Base-by-base conservation (phyloP, 2,329 filamentous ascomycete species). In the Diaporthe vaccinii region DNA sequence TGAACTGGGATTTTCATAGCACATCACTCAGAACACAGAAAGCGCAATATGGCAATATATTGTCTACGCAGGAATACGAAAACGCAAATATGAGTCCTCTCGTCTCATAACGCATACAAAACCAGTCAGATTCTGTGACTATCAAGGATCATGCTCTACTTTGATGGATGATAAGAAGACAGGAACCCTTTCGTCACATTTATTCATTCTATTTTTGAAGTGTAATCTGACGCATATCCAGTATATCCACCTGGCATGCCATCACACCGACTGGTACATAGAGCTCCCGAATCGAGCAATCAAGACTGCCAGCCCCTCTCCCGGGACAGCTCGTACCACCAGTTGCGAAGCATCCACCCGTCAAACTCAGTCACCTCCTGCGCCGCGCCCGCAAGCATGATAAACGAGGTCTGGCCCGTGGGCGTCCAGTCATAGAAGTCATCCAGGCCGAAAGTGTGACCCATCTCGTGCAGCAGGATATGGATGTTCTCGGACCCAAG, bases 301-400 rank as follows among this genome's bases (percentile, higher is more conserved):
- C 28, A 49, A n/a, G 62, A 68, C 31, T 68, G 46, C 62, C 62
- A 68, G 46, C 44, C 44, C 62, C 62, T 68, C 1, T 53, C 22
- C 3, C 62, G 62, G 28, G 62, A 68, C 22, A 68, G 44, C 31
- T 68, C 62, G 2, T 68, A 81, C 85, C 85, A 88, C 85, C 85
- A 88, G 78, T 88, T 85, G 2, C 86, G 79, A 57, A 85, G 79
- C 86, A 88, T 88, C 86, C 86, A 88, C 20, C 84, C 85, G 72
- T 88, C 86, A 65, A 88, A 88, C 57, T 88, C 86, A 4, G 86
- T 88, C 25, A 88, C 82, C 67, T 82, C 75, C 34, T 78, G 80
- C 0, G 86, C 80, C 49, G 83, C 84, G 10, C 86, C 86, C 55
- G 86, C 85, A 70, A 83, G 78, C 86, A 88, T 87, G 77, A 39